Evolutionary conservation across 495 filamentous ascomycete species (phyloP).

Genomic region (Lentithecium fluviatile): DNA sequence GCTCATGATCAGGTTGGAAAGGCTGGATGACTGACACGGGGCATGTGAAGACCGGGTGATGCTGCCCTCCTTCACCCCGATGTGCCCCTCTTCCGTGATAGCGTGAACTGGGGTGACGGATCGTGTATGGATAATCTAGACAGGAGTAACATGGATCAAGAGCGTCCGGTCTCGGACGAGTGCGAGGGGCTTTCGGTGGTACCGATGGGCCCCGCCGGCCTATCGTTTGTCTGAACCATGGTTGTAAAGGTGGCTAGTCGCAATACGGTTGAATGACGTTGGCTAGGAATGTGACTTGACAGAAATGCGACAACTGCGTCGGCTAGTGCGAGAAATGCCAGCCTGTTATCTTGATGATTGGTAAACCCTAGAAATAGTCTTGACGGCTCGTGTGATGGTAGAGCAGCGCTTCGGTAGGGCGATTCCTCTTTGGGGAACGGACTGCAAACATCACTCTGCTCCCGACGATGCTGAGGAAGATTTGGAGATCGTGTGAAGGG

Average conservation of each 20-base stretch:
- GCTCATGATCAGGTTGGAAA: slow-evolving; percentile 34
- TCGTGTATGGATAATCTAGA: neutral
- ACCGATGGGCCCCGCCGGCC: neutral
- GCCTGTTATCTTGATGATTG: no score
- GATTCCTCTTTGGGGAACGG: no score
- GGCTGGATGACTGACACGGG: neutral
- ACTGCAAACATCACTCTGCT: no score
- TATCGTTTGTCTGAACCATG: neutral
- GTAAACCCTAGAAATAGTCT: no score
- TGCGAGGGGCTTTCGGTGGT: neutral
- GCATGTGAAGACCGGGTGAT: slow-evolving; percentile 29
- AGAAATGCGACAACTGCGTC: neutral
- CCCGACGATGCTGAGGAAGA: no score
- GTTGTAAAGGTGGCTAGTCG: neutral
- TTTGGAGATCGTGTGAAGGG: no score
- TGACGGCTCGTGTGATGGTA: no score
- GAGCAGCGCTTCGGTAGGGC: no score
- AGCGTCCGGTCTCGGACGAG: neutral
- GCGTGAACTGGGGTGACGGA: neutral
- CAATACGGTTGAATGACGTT: neutral
- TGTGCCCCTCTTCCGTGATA: slow-evolving; percentile 7
- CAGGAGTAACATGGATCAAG: neutral
- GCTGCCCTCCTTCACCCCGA: neutral
- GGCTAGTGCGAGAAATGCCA: neutral
- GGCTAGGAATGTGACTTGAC: neutral